Conservation (phyloP, 23 red algal species). For the Porphyridium purpureum region DNA sequence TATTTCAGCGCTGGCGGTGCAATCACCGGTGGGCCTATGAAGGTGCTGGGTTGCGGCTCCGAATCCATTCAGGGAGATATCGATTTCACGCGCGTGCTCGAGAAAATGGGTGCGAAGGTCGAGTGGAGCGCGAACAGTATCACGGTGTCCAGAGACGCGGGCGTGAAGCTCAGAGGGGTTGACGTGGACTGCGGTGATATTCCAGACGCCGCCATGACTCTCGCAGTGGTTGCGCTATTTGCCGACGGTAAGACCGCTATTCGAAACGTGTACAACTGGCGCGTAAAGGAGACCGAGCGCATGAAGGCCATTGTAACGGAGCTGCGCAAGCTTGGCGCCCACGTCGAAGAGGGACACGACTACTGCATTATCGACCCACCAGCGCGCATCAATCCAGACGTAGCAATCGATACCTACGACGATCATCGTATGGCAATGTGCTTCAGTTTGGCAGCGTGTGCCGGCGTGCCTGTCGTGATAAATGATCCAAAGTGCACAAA, state of each 20-base stretch:
- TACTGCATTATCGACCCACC: constrained; percentile 79
- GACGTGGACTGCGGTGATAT: constrained; percentile 92
- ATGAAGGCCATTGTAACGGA: constrained; percentile 96
- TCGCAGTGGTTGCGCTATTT: constrained; percentile 78
- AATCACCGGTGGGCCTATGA: constrained; percentile 79
- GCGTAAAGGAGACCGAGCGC: constrained; percentile 97
- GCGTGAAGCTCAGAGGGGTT: constrained; percentile 37
- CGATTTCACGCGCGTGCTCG: constrained; percentile 64
- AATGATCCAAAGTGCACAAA: constrained; percentile 63
- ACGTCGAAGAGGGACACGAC: constrained; percentile 76
- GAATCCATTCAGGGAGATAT: constrained; percentile 85
- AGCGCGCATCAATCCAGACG: constrained; percentile 3
- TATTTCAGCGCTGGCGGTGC: constrained; percentile 93
- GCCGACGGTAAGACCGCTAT: constrained; percentile 63
- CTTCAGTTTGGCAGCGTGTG: constrained; percentile 86
- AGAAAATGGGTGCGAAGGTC: constrained; percentile 87
- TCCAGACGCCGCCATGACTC: constrained; percentile 96
- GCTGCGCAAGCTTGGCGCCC: constrained; percentile 80
- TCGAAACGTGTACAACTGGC: constrained; percentile 92
- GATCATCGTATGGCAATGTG: constrained; percentile 99
- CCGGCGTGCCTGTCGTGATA: constrained; percentile 54
- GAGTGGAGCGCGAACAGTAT: constrained; percentile 59
- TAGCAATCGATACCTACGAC: constrained; percentile 84
- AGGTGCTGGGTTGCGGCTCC: constrained; percentile 74
- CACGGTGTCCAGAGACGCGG: constrained; percentile 30